Evolutionary conservation across 805 yeast species (phyloP), one percentile per base, ranked within the genome.

Genomic region (Hyphopichia homilentoma): DNA sequence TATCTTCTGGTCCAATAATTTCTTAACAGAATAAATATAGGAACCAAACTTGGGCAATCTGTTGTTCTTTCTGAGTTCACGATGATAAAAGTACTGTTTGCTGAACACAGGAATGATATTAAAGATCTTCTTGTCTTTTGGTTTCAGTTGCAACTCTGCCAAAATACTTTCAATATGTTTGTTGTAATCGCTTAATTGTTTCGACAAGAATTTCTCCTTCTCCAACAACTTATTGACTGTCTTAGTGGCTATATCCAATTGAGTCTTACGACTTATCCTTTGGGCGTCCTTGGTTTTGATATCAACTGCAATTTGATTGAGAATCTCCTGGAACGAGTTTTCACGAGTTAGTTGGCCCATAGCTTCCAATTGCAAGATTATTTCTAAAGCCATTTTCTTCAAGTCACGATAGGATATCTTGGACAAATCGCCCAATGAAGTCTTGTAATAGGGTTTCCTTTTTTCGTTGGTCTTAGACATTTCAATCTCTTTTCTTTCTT

Each of bases 261-360:
- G 75, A 12, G 57, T 50, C 16, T 61, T 61, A 7, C 77, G 48
- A 23, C 58, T 53, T 22, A 54, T 50, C 39, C 76, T 55, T 40
- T 68, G 75, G 7, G 60, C 50, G 40, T 65, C 70, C 43, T 70
- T 65, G 5, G 72, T 68, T 32, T 57, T 52, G 41, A 93, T 86
- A 41, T 90, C 97, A 33, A 71, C 60, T 0, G 96, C 95, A 40
- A 93, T 81, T 41, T 84, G 86, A 48, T 88, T 87, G 37, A 93
- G 59, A 9, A 93, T 51, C 15, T 75, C 79, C 52, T 93, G 97
- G 55, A 79, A 86, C 13, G 82, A 77, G 50, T 86, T 77, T 20
- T 70, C 62, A 37, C 95, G 70, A 3, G 81, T 66, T 6, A 89
- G 69, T 24, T 68, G 57, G 2, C 86, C 88, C 50, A 75, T 57